Conservation (phyloP, 2,329 filamentous ascomycete genomes). For the Penicillium aurantiogriseum region DNA sequence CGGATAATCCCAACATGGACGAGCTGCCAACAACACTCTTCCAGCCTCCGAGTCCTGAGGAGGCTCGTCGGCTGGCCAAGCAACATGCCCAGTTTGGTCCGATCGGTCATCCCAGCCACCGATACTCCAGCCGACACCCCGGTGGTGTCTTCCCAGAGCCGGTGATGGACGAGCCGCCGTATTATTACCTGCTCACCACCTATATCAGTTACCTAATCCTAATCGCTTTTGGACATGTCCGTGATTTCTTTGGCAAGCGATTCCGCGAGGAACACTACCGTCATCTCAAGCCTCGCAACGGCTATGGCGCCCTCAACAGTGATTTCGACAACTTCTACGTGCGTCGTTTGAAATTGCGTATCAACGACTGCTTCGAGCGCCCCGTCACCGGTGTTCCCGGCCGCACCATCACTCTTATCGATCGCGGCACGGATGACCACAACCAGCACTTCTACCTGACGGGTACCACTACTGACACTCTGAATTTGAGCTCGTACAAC, state of each 20-base stretch:
- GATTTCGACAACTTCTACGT: conserved; percentile 99
- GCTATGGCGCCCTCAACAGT: conserved; percentile 92
- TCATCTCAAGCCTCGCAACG: conserved; percentile 77
- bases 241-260: conserved; percentile 96
- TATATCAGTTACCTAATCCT: conserved; percentile 97
- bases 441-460: conserved; percentile 87
- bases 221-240: conserved; percentile 90
- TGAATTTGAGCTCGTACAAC: conserved; percentile 99
- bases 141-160: conserved; percentile 78
- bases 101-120: conserved; percentile 73
- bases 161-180: conserved; percentile 90
- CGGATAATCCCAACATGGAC: conserved; percentile 71
- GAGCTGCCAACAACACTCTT: conserved; percentile 77
- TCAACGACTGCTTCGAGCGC: conserved; percentile 95
- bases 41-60: conserved; percentile 80
- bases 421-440: conserved; percentile 86
- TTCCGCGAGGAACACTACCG: conserved; percentile 86
- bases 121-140: conserved; percentile 84
- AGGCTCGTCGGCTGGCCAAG: conserved; percentile 71
- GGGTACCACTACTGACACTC: conserved; percentile 86
- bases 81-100: conserved; percentile 91
- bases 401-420: conserved; percentile 86
- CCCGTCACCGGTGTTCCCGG: conserved; percentile 92
- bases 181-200: conserved; percentile 94
- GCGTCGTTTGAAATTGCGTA: conserved; percentile 83